Evolutionary conservation across 805 yeast genomes (phyloP).

Genomic region (Myxozyma lipomycoides): DNA sequence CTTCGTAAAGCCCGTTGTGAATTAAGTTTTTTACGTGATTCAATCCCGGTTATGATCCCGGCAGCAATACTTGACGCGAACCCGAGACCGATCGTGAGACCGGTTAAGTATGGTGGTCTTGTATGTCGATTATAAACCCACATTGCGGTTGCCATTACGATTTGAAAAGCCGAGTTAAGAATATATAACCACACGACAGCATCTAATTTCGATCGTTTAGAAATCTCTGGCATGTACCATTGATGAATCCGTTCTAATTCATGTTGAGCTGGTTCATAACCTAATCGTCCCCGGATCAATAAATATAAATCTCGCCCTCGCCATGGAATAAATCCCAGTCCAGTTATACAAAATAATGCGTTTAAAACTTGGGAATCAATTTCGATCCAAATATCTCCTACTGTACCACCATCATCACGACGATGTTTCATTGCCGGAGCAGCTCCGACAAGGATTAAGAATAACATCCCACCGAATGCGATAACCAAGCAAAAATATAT

Average conservation of each 20-base stretch:
- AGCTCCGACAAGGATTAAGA: conserved; percentile 26
- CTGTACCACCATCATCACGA: conserved; percentile 18
- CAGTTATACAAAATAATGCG: conserved; percentile 28
- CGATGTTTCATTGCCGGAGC: conserved; percentile 27
- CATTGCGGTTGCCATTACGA: conserved; percentile 28
- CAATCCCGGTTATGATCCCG: conserved; percentile 15
- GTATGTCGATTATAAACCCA: conserved; percentile 28
- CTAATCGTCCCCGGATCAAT: conserved; percentile 15
- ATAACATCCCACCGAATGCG: conserved; percentile 31
- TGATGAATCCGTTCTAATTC: conserved; percentile 13
- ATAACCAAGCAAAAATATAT: conserved; percentile 24
- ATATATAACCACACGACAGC: conserved; percentile 22
- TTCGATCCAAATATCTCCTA: conserved; percentile 29
- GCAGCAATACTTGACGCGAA: conserved; percentile 17
- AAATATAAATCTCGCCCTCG: conserved; percentile 23
- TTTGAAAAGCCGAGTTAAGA: conserved; percentile 25
- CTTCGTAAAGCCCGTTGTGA: not conserved
- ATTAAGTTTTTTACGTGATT: conserved; percentile 5
- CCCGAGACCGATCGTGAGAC: conserved; percentile 24
- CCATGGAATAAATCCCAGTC: conserved; percentile 27
- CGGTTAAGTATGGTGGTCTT: conserved; percentile 29
- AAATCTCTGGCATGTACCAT: conserved; percentile 20
- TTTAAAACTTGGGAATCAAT: conserved; percentile 28
- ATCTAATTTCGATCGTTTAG: conserved; percentile 14
- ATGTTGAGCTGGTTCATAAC: conserved; percentile 2